These are phyloP conservation scores for Flammula alnicola DNA, from an alignment of 1,284 basidiomycete genomes.

Conservation along the genomic window DNA sequence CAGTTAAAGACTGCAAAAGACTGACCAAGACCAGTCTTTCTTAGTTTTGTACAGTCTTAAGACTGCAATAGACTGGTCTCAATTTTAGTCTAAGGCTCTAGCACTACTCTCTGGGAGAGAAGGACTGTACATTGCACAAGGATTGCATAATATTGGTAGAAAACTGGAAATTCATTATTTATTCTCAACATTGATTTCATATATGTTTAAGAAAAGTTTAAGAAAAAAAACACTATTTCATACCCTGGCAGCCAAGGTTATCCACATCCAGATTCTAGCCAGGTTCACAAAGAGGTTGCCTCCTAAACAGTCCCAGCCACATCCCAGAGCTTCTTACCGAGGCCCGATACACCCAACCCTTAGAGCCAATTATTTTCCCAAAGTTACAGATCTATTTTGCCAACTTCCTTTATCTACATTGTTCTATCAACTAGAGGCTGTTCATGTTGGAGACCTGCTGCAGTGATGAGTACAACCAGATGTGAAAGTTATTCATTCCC, in stretches of 20 bases:
- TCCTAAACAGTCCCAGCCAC: conserved; percentile 35
- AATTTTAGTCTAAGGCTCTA: too few relatives aligned
- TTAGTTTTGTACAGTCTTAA: too few relatives aligned
- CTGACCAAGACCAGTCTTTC: too few relatives aligned
- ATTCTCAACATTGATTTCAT: too few relatives aligned
- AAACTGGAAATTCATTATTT: too few relatives aligned
- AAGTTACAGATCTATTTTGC: conserved; percentile 65
- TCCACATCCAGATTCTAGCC: conserved; percentile 46
- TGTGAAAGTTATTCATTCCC: conserved; percentile 59
- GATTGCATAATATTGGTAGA: too few relatives aligned
- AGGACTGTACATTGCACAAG: too few relatives aligned
- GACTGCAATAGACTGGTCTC: too few relatives aligned
- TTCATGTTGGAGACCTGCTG: conserved; percentile 67
- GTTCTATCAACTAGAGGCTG: conserved; percentile 65
- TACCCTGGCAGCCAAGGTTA: conserved; percentile 52
- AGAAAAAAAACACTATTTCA: too few relatives aligned
- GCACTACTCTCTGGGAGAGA: too few relatives aligned
- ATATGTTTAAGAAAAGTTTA: too few relatives aligned
- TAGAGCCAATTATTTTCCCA: conserved; percentile 66
- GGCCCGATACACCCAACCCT: conserved; percentile 58
- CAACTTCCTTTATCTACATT: conserved; percentile 65
- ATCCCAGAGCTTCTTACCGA: conserved; percentile 37
- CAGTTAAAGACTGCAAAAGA: too few relatives aligned
- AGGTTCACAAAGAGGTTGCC: conserved; percentile 40
- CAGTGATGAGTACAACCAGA: conserved; percentile 64